phyloP scores from a whole-genome alignment of 129 eudicot species.

The Lactuca saligna region DNA sequence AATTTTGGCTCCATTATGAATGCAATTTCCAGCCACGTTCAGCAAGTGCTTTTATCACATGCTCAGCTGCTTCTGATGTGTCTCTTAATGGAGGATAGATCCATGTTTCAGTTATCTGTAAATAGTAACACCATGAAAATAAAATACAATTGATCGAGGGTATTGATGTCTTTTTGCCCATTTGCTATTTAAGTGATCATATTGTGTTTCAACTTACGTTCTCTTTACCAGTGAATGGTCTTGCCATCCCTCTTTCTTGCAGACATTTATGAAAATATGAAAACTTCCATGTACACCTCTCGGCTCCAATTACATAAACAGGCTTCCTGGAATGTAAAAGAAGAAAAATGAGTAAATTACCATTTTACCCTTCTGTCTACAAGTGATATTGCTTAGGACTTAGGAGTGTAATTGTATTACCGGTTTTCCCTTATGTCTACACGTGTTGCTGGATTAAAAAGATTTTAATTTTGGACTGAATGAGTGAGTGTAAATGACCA shows the following conservation, averaged over 20 bases:
- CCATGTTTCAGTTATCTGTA: slow-evolving; percentile 17
- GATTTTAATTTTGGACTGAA: neutral
- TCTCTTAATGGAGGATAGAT: slow-evolving; percentile 12
- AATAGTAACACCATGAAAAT: neutral
- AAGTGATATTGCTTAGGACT: neutral
- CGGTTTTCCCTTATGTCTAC: neutral
- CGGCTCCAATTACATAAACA: slow-evolving; percentile 81
- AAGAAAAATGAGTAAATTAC: slow-evolving; percentile 2
- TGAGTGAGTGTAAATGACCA: too few relatives aligned
- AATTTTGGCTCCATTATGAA: neutral
- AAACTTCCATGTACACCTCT: slow-evolving; percentile 82
- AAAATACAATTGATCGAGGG: neutral
- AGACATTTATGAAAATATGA: slow-evolving; percentile 61
- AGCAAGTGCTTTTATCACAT: slow-evolving; percentile 52
- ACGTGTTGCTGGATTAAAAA: neutral
- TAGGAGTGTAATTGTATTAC: neutral
- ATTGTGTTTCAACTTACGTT: slow-evolving; percentile 40
- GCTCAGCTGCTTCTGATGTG: slow-evolving; percentile 34
- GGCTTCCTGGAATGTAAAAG: slow-evolving; percentile 61
- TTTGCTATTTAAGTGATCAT: too few relatives aligned
- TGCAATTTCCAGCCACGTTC: slow-evolving; percentile 55
- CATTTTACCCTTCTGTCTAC: neutral
- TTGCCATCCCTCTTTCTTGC: slow-evolving; percentile 50
- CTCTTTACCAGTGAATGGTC: slow-evolving; percentile 71
- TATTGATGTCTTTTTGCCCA: neutral